These are phyloP conservation scores for Acer negundo DNA, from an alignment of 345 rosid species.

Conservation along the genomic window DNA sequence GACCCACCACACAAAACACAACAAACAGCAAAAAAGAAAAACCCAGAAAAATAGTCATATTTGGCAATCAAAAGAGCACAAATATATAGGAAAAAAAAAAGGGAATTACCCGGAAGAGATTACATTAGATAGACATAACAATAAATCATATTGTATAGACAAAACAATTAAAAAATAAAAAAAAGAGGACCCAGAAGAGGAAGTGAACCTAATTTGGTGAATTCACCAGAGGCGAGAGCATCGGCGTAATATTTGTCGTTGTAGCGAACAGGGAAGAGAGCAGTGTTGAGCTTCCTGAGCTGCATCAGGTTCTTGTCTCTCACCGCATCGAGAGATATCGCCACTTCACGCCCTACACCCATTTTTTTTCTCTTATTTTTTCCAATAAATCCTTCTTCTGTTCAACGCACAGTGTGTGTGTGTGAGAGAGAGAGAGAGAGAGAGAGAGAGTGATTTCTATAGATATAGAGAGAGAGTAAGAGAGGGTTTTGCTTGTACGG, in stretches of 20 bases:
- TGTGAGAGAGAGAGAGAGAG: conserved; percentile 4
- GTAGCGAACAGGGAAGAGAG: conserved; percentile 91
- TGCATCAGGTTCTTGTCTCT: conserved; percentile 98
- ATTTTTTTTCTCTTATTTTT: conserved; percentile 25
- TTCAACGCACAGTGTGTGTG: not conserved
- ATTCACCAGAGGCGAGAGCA: conserved; percentile 85
- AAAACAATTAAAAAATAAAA: not conserved
- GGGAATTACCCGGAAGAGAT: not conserved
- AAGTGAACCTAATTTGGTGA: conserved; percentile 81
- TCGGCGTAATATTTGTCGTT: conserved; percentile 90
- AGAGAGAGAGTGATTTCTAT: not conserved
- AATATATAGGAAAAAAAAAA: too few species aligned
- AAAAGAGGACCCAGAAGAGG: not conserved
- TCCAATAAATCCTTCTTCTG: not conserved
- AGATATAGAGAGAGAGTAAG: not conserved
- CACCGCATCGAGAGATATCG: conserved; percentile 84
- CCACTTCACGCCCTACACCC: conserved; percentile 78
- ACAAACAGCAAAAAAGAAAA: not conserved
- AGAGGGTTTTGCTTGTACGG: conserved; percentile 5
- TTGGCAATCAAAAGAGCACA: not conserved
- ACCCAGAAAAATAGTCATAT: not conserved
- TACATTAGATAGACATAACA: not conserved
- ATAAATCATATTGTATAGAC: not conserved
- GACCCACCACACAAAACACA: not conserved
- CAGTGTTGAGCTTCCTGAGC: conserved; percentile 92